Conservation (phyloP, 805 yeast species). For the Wickerhamiella bombiphila region DNA sequence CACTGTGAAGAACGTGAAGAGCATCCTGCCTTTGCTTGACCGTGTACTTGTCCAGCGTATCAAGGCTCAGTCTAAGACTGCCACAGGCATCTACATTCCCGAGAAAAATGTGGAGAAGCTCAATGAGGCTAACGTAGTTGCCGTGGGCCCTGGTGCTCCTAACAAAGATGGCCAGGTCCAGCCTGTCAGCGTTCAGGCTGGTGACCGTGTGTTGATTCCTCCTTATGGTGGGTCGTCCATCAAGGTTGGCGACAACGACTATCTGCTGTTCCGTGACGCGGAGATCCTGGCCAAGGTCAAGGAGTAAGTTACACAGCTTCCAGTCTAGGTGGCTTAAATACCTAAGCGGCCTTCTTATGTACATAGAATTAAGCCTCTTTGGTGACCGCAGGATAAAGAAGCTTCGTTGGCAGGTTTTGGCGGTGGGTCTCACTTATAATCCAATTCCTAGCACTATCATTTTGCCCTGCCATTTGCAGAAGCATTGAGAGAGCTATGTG, state of each 20-base stretch:
- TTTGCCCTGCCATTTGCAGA: constrained; percentile 1
- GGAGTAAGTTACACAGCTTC: no score
- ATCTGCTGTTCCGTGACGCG: constrained; percentile 70
- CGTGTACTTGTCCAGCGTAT: constrained; percentile 91
- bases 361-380: neutral
- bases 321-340: no score
- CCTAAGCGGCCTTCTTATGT: no score
- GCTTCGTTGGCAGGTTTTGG: constrained; percentile 1
- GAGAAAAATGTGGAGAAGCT: constrained; percentile 92
- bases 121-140: constrained; percentile 80
- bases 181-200: constrained; percentile 63
- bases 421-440: constrained; percentile 6
- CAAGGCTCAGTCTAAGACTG: constrained; percentile 81
- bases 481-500: constrained; percentile 11
- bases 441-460: constrained; percentile 6
- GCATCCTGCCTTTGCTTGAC: constrained; percentile 85
- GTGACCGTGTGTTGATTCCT: constrained; percentile 91
- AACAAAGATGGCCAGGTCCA: constrained; percentile 62
- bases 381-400: neutral
- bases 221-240: constrained; percentile 84
- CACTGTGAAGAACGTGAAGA: constrained; percentile 63
- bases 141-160: constrained; percentile 88
- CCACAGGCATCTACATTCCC: constrained; percentile 86
- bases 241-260: constrained; percentile 68
- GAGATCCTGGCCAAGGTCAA: constrained; percentile 90